Percentiles rank a stretch among this genome's conserved stretches.
These are phyloP conservation scores for Geotrichum histeridarum DNA, from an alignment of 1,139 yeast genomes.

Conservation along the genomic window DNA sequence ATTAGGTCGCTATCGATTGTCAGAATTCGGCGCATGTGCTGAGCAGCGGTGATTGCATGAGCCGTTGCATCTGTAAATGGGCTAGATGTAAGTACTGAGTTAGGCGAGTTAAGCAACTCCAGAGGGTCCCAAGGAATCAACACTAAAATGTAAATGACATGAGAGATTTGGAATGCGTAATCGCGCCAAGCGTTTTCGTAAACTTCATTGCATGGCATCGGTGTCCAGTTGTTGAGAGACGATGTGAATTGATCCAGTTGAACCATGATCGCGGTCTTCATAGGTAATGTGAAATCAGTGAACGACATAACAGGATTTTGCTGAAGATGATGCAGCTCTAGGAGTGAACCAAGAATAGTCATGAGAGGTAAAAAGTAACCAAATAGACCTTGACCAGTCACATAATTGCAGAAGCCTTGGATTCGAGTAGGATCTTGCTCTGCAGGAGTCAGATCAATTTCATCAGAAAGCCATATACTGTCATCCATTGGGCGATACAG, in stretches of 20 bases:
- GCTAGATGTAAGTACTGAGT: slow-evolving; percentile 26
- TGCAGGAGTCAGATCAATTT: slow-evolving; percentile 17
- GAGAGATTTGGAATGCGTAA: slow-evolving; percentile 28
- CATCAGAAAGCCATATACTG: slow-evolving; percentile 34
- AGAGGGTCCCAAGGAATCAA: slow-evolving; percentile 31
- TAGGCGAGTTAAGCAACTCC: slow-evolving; percentile 26
- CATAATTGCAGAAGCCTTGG: slow-evolving; percentile 22
- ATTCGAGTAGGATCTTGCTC: slow-evolving; percentile 29
- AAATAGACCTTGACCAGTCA: slow-evolving; percentile 27
- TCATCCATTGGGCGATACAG: slow-evolving; percentile 39
- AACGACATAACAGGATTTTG: slow-evolving; percentile 21
- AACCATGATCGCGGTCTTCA: slow-evolving; percentile 19
- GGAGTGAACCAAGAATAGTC: slow-evolving; percentile 29
- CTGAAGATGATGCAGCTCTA: slow-evolving; percentile 27
- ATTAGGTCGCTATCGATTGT: slow-evolving; percentile 30
- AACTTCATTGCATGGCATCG: slow-evolving; percentile 12
- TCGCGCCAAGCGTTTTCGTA: slow-evolving; percentile 27
- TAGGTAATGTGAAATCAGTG: slow-evolving; percentile 12
- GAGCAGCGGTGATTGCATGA: slow-evolving; percentile 30
- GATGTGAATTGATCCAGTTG: slow-evolving; percentile 24
- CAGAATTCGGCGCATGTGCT: slow-evolving; percentile 27
- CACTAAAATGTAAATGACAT: slow-evolving; percentile 27
- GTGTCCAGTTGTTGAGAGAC: slow-evolving; percentile 22
- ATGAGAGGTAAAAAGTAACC: slow-evolving; percentile 31
- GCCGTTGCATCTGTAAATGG: slow-evolving; percentile 29